Evolutionary conservation across 148 eudicot species (phyloP).

Genomic region (Chenopodium formosanum): DNA sequence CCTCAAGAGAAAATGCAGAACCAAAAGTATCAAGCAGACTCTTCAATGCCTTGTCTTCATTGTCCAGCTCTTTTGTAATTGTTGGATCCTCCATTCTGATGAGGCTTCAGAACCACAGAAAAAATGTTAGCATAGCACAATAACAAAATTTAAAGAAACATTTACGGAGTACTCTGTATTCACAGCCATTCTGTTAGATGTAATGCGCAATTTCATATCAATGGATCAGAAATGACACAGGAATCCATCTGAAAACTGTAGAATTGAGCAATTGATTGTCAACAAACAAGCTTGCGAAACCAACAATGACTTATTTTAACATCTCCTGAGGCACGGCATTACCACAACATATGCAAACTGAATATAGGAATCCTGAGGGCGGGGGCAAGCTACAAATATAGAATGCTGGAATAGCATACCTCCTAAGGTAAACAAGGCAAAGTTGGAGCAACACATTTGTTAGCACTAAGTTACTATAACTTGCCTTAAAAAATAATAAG

Average conservation of each 20-base stretch:
- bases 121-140: neutral
- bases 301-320: neutral
- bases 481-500: neutral
- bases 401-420: neutral
- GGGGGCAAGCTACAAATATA: neutral
- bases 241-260: neutral
- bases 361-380: neutral
- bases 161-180: neutral
- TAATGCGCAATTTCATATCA: neutral
- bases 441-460: no score
- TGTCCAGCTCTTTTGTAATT: constrained; percentile 15
- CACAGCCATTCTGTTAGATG: neutral
- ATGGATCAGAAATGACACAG: neutral
- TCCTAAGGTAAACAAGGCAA: no score
- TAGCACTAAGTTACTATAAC: neutral
- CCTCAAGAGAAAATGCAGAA: constrained; percentile 35
- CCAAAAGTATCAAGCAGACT: constrained; percentile 42
- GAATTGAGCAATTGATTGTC: neutral
- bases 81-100: constrained; percentile 32
- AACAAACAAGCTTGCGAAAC: neutral
- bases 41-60: constrained; percentile 38
- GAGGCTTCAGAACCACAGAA: neutral
- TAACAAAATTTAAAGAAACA: neutral
- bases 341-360: neutral
- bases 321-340: neutral